phyloP scores from a whole-genome alignment of 2,329 filamentous ascomycete species.

The Scedosporium aurantiacum region DNA sequence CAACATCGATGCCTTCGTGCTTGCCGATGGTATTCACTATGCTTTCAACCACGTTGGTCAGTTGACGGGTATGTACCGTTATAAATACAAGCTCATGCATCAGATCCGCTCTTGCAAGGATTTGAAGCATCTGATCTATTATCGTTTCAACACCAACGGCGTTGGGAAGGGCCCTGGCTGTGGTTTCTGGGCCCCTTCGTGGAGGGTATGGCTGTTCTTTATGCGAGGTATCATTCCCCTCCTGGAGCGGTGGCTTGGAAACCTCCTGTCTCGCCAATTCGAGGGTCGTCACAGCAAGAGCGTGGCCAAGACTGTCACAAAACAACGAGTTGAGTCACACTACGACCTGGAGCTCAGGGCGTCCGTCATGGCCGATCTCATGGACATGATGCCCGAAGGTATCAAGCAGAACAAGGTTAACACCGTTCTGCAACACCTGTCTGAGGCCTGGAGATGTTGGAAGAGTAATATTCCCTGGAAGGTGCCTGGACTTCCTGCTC shows the following conservation, averaged over 20 bases:
- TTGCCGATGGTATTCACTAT: conserved; percentile 97
- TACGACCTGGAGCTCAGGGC: conserved; percentile 95
- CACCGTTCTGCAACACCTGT: conserved; percentile 91
- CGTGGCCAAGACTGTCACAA: conserved; percentile 97
- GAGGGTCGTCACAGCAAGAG: conserved; percentile 98
- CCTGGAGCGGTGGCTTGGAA: conserved; percentile 93
- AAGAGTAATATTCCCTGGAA: conserved; percentile 99
- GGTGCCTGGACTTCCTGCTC: conserved; percentile 87
- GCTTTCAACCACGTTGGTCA: conserved; percentile 99
- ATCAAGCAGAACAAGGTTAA: conserved; percentile 99
- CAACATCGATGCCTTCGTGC: conserved; percentile 97
- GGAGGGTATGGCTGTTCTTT: conserved; percentile 98
- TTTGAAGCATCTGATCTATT: conserved; percentile 97
- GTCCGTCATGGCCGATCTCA: conserved; percentile 96
- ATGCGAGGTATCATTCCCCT: conserved; percentile 97
- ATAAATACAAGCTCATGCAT: conserved; percentile 99
- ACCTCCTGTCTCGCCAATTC: conserved; percentile 91
- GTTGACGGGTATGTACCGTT: conserved; percentile 97
- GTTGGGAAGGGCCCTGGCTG: conserved; percentile 97
- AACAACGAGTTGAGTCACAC: conserved; percentile 97
- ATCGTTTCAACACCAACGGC: conserved; percentile 92
- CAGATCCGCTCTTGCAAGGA: conserved; percentile 99
- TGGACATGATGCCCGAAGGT: conserved; percentile 99
- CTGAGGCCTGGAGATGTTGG: conserved; percentile 98
- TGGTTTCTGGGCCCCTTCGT: conserved; percentile 97